These are phyloP conservation scores for Diutina mesorugosa DNA, from an alignment of 1,139 yeast genomes.

Conservation along the genomic window DNA sequence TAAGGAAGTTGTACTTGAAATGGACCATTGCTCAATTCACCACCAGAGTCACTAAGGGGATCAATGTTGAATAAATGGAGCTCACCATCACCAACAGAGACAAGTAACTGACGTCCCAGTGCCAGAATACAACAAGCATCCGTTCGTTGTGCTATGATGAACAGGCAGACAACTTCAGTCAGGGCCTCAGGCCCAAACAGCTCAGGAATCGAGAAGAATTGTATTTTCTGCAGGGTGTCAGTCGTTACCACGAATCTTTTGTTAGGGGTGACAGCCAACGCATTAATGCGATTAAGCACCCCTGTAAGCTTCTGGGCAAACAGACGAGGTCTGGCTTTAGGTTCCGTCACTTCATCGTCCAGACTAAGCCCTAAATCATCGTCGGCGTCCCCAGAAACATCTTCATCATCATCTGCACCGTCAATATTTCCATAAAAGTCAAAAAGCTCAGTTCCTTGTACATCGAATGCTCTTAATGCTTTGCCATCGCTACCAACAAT, in stretches of 20 bases:
- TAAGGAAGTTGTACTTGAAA: conserved; percentile 10
- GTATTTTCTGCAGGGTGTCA: conserved; percentile 45
- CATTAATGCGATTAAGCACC: conserved; percentile 45
- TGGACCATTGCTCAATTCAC: conserved; percentile 1
- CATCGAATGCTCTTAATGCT: conserved; percentile 49
- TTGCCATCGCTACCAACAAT: conserved; percentile 73
- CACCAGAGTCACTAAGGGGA: conserved; percentile 9
- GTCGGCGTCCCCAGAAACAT: conserved; percentile 17
- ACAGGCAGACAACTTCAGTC: conserved; percentile 21
- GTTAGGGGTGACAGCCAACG: conserved; percentile 49
- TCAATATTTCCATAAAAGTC: conserved; percentile 19
- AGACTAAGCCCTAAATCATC: conserved; percentile 8
- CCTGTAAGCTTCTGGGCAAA: conserved; percentile 8
- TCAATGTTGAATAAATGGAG: conserved; percentile 65
- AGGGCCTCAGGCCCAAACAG: conserved; percentile 20
- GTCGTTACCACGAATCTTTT: conserved; percentile 52
- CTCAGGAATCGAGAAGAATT: conserved; percentile 34
- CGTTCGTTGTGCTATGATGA: conserved; percentile 22
- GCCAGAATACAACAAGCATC: conserved; percentile 29
- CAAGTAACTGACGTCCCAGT: conserved; percentile 32
- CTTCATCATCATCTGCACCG: neutral
- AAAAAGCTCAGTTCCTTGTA: conserved; percentile 27
- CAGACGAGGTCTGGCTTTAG: neutral
- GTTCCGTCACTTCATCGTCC: neutral
- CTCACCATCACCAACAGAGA: conserved; percentile 67